Evolutionary conservation across 108 stramenopile genomes (phyloP), one percentile per base, ranked within the genome.

Genomic region (Skeletonema potamos): DNA sequence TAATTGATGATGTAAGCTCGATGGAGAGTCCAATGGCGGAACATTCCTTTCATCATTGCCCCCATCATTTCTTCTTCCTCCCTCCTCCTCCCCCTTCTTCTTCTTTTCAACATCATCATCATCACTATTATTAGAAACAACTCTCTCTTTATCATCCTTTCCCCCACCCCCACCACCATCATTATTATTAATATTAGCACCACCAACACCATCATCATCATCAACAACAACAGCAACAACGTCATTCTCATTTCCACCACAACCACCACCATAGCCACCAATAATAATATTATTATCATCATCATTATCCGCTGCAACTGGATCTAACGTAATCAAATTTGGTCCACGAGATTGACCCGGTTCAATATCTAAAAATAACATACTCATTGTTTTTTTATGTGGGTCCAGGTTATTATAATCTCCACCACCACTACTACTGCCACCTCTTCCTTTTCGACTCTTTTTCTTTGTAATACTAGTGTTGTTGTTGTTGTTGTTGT

Each of bases 341-440:
- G 77, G 77, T 11, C 77, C 77, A 39, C 64, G 59, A 41, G 33
- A 58, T 57, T 78, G 70, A 41, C 69, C 77, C 24, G 77, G 59
- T 26, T 41, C 56, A 32, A 78, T 78, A 65, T 78, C 77, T 10
- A 78, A 57, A 13, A 78, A 43, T 28, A 78, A 29, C 77, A 78
- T 78, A 27, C 68, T 70, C 76, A 70, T 77, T 11, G 76, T 70
- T 48, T 77, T 77, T 39, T n/a, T 46, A 6, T 18, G 13, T 36
- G 15, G 3, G 4, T 15, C 59, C 11, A 6, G 27, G n/a, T n/a
- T n/a, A n/a, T n/a, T n/a, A n/a, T n/a, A n/a, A n/a, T n/a, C n/a
- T n/a, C n/a, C n/a, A n/a, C n/a, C n/a, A n/a, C n/a, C n/a, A n/a
- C n/a, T n/a, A n/a, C n/a, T n/a, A n/a, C 24, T 32, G 58, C 20